Evolutionary conservation across 768 basidiomycete species (phyloP), one percentile per base, ranked within the genome.

Genomic region (Pleurotus platypus): DNA sequence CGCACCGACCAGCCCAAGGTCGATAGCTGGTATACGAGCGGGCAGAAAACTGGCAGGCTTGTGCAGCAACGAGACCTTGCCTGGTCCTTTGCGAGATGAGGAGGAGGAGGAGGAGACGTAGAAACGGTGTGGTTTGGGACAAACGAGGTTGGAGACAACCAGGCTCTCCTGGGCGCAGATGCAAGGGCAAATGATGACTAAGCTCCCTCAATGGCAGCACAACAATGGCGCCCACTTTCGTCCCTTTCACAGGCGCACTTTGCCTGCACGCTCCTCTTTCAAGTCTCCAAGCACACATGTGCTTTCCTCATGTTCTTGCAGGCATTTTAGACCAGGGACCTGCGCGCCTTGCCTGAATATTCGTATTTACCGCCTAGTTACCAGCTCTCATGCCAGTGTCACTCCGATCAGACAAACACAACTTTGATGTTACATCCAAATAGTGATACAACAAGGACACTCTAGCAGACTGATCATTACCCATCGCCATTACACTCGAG

Each of bases 111-210:
- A 24, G 35, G 55, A 26, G 50, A 37, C 54, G 30, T 8, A 35
- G 30, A 11, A 35, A 35, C 30, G 30, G 2, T 35, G 61, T 56
- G 57, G 58, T 49, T 42, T 54, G 55, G 46, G 60, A 38, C 59
- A 45, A 57, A 42, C 18, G 60, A 64, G 57, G 53, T 58, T 49
- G 58, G 49, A 47, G 51, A 30, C 35, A 42, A 39, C 12, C 51
- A 53, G 50, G 9, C 35, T 22, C 49, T 20, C 16, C 26, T 42
- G 51, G 51, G 35, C 39, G 51, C 39, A 39, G 24, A 37, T n/a
- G 51, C 49, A 35, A 47, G 57, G 51, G 24, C 43, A 39, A 20
- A 30, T 66, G 70, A 66, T 72, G 64, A 67, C 67, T 63, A 66
- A 70, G 60, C 53, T 11, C 35, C 22, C 47, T n/a, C 42, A 46